These are phyloP conservation scores for Heterobasidion annosum DNA, from an alignment of 1,284 basidiomycete genomes.

Conservation along the genomic window DNA sequence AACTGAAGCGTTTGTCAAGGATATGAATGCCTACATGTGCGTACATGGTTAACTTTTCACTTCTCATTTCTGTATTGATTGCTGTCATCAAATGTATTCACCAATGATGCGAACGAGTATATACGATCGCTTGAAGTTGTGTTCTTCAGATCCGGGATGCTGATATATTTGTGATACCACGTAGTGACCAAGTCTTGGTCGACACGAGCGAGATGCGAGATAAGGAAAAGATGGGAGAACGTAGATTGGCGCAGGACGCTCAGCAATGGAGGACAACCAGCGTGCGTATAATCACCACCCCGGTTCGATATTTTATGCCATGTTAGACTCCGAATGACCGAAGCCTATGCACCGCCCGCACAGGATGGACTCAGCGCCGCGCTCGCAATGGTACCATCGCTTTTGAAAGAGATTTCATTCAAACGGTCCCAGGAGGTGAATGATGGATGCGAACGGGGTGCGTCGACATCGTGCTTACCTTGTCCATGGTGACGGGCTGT, in stretches of 20 bases:
- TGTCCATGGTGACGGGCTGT: neutral
- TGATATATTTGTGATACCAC: neutral
- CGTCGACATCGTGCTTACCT: neutral
- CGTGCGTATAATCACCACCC: neutral
- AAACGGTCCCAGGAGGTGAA: neutral
- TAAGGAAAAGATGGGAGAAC: neutral
- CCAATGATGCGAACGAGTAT: too few species aligned
- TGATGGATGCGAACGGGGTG: neutral
- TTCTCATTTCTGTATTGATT: neutral
- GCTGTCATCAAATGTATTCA: too few species aligned
- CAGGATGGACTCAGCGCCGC: neutral
- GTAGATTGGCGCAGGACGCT: neutral
- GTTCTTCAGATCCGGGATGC: neutral
- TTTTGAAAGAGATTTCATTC: neutral
- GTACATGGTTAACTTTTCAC: neutral
- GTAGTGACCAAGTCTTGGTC: neutral
- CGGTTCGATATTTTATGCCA: too few species aligned
- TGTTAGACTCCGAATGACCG: too few species aligned
- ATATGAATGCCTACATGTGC: constrained; percentile 12
- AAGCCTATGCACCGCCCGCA: too few species aligned
- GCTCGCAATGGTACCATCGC: neutral
- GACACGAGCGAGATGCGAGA: neutral
- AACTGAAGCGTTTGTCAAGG: constrained; percentile 7
- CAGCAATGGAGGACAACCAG: neutral
- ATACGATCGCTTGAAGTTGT: too few species aligned